Percentiles rank a stretch among this genome's conserved stretches.
phyloP scores from a whole-genome alignment of 1,139 yeast genomes.

The Protomyces inundatus region DNA sequence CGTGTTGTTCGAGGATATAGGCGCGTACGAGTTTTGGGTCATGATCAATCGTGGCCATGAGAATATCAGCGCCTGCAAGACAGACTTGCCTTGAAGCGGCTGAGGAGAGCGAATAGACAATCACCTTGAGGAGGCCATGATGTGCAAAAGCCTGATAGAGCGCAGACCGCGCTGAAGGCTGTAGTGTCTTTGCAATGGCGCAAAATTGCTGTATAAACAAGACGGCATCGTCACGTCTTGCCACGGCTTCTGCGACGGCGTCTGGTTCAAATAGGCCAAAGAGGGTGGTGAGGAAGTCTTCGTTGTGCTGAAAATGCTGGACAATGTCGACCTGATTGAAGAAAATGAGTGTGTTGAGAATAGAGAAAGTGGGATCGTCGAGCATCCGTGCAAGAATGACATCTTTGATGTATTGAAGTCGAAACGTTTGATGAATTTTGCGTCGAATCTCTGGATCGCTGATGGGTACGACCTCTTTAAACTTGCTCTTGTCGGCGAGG shows the following conservation, averaged over 20 bases:
- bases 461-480: slow-evolving; percentile 68
- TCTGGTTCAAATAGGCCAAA: slow-evolving; percentile 44
- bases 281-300: slow-evolving; percentile 47
- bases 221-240: slow-evolving; percentile 62
- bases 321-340: slow-evolving; percentile 67
- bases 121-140: slow-evolving; percentile 63
- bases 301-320: slow-evolving; percentile 56
- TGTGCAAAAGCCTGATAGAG: slow-evolving; percentile 62
- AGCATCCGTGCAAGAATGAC: slow-evolving; percentile 73
- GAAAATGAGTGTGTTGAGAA: slow-evolving; percentile 61
- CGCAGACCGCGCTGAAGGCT: slow-evolving; percentile 56
- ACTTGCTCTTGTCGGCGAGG: slow-evolving; percentile 52
- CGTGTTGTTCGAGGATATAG: slow-evolving; percentile 25
- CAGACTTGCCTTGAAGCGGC: slow-evolving; percentile 49
- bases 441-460: slow-evolving; percentile 48
- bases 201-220: slow-evolving; percentile 76
- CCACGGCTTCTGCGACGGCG: slow-evolving; percentile 27
- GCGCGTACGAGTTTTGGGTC: slow-evolving; percentile 59
- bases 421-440: slow-evolving; percentile 66
- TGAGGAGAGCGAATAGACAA: slow-evolving; percentile 64
- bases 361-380: slow-evolving; percentile 70
- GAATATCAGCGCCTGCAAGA: slow-evolving; percentile 72
- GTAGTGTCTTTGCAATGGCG: slow-evolving; percentile 64
- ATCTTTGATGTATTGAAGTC: slow-evolving; percentile 75
- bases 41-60: slow-evolving; percentile 76